Evolutionary conservation across 306 rosid genomes (phyloP).

Genomic region (Spatholobus suberectus): DNA sequence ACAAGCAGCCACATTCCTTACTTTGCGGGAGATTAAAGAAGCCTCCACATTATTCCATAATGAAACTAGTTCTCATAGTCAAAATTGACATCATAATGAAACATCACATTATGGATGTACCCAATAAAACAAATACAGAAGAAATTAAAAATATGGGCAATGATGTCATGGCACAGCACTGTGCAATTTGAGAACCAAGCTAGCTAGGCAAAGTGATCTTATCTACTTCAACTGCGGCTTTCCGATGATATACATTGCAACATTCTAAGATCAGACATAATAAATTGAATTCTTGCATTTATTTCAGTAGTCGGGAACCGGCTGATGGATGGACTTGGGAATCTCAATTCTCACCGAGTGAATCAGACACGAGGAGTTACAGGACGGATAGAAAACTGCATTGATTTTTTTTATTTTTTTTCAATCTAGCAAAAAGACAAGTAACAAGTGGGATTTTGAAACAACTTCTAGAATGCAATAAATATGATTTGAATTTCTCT

Average conservation of each 20-base stretch:
- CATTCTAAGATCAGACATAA: conserved; percentile 10
- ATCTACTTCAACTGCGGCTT: neutral
- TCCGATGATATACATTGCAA: neutral
- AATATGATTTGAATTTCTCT: too few relatives aligned
- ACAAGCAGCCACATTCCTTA: conserved; percentile 1
- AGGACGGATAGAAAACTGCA: too few relatives aligned
- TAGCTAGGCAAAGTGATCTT: conserved; percentile 2
- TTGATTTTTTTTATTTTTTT: too few relatives aligned
- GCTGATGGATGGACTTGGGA: too few relatives aligned
- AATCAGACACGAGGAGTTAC: too few relatives aligned
- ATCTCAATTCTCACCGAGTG: too few relatives aligned
- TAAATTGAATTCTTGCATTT: neutral
- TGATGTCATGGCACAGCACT: conserved; percentile 32
- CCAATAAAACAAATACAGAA: neutral
- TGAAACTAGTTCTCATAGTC: neutral
- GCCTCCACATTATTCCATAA: neutral
- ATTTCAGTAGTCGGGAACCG: neutral
- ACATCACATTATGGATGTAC: neutral
- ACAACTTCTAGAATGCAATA: too few relatives aligned
- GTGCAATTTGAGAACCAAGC: neutral
- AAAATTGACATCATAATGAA: conserved; percentile 17
- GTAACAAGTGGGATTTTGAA: too few relatives aligned
- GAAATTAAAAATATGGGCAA: neutral
- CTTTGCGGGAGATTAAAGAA: conserved; percentile 12
- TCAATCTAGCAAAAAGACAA: too few relatives aligned